A percentile compares a stretch with the other conserved stretches of the same genome.
Evolutionary conservation across 768 basidiomycete species (phyloP).

Genomic region (Boletellus ananas): DNA sequence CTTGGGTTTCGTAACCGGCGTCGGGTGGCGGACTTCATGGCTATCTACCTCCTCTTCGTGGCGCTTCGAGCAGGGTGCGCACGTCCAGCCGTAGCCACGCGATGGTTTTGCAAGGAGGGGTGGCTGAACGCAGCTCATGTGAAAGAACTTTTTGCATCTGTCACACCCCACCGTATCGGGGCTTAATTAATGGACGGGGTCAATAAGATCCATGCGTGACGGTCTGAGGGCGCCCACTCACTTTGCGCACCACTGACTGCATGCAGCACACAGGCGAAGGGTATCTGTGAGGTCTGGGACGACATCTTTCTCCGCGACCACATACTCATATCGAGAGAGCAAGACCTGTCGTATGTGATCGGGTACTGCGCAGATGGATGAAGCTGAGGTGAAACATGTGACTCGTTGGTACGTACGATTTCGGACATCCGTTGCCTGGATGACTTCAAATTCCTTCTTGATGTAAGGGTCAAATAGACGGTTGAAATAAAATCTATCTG

Average conservation of each 20-base stretch:
- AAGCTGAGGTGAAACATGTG: conserved; percentile 16
- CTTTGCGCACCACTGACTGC: conserved; percentile 86
- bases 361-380: conserved; percentile 55
- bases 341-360: conserved; percentile 76
- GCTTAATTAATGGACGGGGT: conserved; percentile 40
- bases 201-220: conserved; percentile 17
- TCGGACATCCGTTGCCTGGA: conserved; percentile 78
- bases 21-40: conserved; percentile 60
- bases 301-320: conserved; percentile 92
- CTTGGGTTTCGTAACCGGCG: conserved; percentile 54
- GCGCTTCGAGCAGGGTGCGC: conserved; percentile 83
- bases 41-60: conserved; percentile 85
- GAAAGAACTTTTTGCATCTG: conserved; percentile 89
- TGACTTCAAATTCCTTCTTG: conserved; percentile 96
- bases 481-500: conserved; percentile 95
- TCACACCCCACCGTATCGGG: conserved; percentile 86
- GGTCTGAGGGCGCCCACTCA: conserved; percentile 37
- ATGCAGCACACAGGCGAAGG: conserved; percentile 81
- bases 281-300: conserved; percentile 86
- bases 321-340: conserved; percentile 84
- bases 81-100: conserved; percentile 96
- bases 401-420: conserved; percentile 63
- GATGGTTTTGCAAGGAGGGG: conserved; percentile 89
- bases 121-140: conserved; percentile 92
- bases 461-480: conserved; percentile 96